These are phyloP conservation scores for Rhizopus delemar DNA, from an alignment of 371 early-diverging fungal genomes.

Conservation along the genomic window DNA sequence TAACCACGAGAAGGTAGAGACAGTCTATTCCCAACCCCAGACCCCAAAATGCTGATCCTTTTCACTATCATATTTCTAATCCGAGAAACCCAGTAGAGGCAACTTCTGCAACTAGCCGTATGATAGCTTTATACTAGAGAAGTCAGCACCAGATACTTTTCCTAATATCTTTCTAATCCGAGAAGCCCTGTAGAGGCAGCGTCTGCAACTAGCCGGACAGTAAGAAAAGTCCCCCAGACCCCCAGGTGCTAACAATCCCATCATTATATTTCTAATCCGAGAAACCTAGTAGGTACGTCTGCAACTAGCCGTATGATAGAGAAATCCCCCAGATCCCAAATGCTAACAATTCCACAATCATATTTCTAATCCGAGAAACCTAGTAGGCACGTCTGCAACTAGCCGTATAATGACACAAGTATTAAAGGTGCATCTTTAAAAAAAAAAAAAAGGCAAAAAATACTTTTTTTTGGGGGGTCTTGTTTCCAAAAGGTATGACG, in stretches of 20 bases:
- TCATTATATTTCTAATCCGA: slow-evolving; percentile 8
- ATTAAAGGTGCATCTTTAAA: not conserved
- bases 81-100: slow-evolving; percentile 13
- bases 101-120: slow-evolving; percentile 10
- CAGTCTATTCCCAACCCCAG: slow-evolving; percentile 16
- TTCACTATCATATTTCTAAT: slow-evolving; percentile 9
- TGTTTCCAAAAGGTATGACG: too few species aligned
- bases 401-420: slow-evolving; percentile 4
- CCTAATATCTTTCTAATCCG: slow-evolving; percentile 2
- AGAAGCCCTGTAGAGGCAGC: not conserved
- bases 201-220: slow-evolving; percentile 6
- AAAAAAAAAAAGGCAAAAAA: too few species aligned
- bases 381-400: slow-evolving; percentile 11
- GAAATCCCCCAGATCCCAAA: not conserved
- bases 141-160: slow-evolving; percentile 3
- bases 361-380: slow-evolving; percentile 11
- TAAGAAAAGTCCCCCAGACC: slow-evolving; percentile 9
- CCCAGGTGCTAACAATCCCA: slow-evolving; percentile 1
- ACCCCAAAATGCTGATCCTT: slow-evolving; percentile 2
- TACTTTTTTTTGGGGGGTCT: too few species aligned
- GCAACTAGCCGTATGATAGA: slow-evolving; percentile 9
- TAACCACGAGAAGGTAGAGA: slow-evolving; percentile 21
- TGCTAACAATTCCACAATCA: not conserved
- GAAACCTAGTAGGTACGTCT: slow-evolving; percentile 10
- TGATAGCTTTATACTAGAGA: slow-evolving; percentile 1